Conservation (phyloP, 208 protist species). For the Acanthamoeba triangularis region DNA sequence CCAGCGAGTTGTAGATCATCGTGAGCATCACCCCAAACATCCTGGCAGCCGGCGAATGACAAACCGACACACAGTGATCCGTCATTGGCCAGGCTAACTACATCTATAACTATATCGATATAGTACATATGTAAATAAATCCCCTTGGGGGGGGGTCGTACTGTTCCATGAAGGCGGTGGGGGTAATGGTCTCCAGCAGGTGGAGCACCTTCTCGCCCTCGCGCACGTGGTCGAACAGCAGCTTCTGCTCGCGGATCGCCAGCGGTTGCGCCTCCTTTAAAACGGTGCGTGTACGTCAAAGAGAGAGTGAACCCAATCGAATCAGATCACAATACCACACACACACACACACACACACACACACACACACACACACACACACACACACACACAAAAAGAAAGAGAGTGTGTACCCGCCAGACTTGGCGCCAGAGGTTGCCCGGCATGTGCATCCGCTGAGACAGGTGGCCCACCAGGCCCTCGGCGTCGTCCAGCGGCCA, state of each 20-base stretch:
- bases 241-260: constrained; percentile 77
- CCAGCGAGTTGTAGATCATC: constrained; percentile 4
- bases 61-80: too few species aligned
- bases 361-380: too few species aligned
- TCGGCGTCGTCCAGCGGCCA: not conserved
- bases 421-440: constrained; percentile 83
- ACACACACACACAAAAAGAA: not conserved
- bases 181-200: constrained; percentile 32
- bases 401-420: constrained; percentile 52
- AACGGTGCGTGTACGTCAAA: not conserved
- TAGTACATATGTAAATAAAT: not conserved
- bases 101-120: not conserved
- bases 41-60: not conserved
- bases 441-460: constrained; percentile 71
- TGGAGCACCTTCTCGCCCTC: constrained; percentile 83
- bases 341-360: too few species aligned
- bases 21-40: constrained; percentile 20
- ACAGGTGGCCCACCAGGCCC: constrained; percentile 69
- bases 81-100: too few species aligned
- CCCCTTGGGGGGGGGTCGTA: not conserved
- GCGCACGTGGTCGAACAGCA: constrained; percentile 83
- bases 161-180: constrained; percentile 63
- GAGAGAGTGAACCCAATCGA: too few species aligned
- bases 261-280: constrained; percentile 60
- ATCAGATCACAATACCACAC: not conserved